Evolutionary conservation across 2,329 filamentous ascomycete genomes (phyloP).

Genomic region (Diaporthe vaccinii): DNA sequence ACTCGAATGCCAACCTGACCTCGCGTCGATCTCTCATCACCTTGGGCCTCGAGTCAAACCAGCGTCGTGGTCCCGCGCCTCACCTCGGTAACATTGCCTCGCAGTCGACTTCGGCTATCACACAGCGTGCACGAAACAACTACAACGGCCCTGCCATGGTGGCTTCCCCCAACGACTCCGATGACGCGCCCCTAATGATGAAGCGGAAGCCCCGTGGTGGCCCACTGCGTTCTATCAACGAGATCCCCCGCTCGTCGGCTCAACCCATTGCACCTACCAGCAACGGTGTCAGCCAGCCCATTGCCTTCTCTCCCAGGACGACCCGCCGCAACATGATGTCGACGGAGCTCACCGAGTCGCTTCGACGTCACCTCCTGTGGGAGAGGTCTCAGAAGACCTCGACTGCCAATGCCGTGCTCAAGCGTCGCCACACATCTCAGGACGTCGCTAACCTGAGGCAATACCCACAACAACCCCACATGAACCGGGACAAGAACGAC

Average conservation of each 20-base stretch:
- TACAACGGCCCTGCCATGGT: constrained; percentile 59
- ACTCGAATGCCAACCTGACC: constrained; percentile 86
- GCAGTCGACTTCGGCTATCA: constrained; percentile 77
- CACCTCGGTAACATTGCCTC: constrained; percentile 78
- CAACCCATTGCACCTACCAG: constrained; percentile 81
- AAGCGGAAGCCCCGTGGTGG: constrained; percentile 68
- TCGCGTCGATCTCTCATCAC: constrained; percentile 92
- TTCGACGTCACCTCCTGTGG: constrained; percentile 92
- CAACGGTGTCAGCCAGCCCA: constrained; percentile 65
- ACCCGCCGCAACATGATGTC: constrained; percentile 96
- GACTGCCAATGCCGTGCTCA: constrained; percentile 88
- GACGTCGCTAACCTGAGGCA: constrained; percentile 91
- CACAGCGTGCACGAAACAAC: constrained; percentile 64
- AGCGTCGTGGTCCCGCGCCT: constrained; percentile 68
- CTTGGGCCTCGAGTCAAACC: constrained; percentile 84
- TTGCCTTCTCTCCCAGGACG: constrained; percentile 89
- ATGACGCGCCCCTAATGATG: constrained; percentile 74
- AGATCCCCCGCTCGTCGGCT: constrained; percentile 74
- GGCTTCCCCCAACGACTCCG: constrained; percentile 69
- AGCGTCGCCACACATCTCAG: constrained; percentile 90
- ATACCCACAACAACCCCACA: constrained; percentile 77
- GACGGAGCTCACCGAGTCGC: constrained; percentile 92
- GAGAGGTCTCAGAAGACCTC: constrained; percentile 95
- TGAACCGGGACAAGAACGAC: constrained; percentile 69
- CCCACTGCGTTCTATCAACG: constrained; percentile 67